Base-by-base conservation (phyloP, 345 rosid genomes). In the Sonneratia caseolaris region DNA sequence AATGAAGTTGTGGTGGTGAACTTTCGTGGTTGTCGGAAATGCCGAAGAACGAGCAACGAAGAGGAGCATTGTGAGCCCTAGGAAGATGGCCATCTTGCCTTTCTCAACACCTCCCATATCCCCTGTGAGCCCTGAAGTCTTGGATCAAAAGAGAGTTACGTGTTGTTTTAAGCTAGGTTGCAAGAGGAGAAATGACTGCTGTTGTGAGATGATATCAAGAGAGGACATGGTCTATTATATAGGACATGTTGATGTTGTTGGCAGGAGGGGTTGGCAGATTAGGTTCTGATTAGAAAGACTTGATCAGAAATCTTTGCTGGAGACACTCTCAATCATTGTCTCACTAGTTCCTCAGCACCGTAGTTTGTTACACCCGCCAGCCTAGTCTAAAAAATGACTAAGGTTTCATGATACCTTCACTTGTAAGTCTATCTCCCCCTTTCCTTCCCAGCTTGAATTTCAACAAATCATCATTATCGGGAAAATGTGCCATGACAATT, bases 1-100 rank as follows among this genome's bases (percentile, higher is more conserved):
- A 56, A 91, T 81, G 67, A 93, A 93, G 32, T 84, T 81, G 76
- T 91, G 97, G 45, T 77, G 66, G 61, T 88, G 98, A 78, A 77
- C 70, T 82, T 81, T 79, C 14, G 92, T 85, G 36, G 68, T 48
- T 2, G 76, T 81, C 0, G 76, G 21, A 16, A 65, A 73, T 69
- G 76, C 19, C 55, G 80, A 14, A 5, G 86, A 74, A 76, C 79
- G 83, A 24, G 77, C 32, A 3, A 77, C 81, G 73, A 90, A 73
- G 47, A 87, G 38, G 21, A 59, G 13, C 6, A 9, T 22, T 59
- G 12, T 22, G 35, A 59, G 2, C 14, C 64, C 64, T 59, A 59
- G 7, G 35, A 81, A 64, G 75, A 64, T 16, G 37, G 21, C 3
- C 35, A 68, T 56, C n/a, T 53, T 8, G 55, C 69, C 55, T 43